Evolutionary conservation across 2,329 filamentous ascomycete species (phyloP).

Genomic region (Alternaria longipes): DNA sequence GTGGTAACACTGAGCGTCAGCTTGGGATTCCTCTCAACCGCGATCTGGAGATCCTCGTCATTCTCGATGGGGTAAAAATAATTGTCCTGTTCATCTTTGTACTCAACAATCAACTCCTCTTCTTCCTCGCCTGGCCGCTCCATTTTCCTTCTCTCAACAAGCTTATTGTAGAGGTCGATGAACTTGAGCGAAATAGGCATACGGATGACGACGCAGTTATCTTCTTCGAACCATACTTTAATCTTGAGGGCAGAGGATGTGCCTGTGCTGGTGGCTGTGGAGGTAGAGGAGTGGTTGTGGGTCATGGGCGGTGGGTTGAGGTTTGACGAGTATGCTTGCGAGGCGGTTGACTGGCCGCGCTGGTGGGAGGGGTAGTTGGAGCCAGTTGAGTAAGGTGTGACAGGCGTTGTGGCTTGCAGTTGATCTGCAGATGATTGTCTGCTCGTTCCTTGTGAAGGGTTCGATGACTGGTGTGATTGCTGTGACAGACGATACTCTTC

Average conservation of each 20-base stretch:
- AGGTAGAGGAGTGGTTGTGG: slow-evolving; percentile 50
- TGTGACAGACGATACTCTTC: slow-evolving; percentile 80
- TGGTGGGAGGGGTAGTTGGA: slow-evolving; percentile 55
- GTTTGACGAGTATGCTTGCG: slow-evolving; percentile 40
- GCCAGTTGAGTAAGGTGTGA: slow-evolving; percentile 47
- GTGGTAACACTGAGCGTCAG: slow-evolving; percentile 69
- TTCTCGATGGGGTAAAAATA: slow-evolving; percentile 78
- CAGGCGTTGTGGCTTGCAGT: slow-evolving; percentile 48
- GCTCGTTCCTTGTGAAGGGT: slow-evolving; percentile 47
- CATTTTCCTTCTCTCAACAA: slow-evolving; percentile 84
- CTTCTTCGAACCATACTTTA: slow-evolving; percentile 87
- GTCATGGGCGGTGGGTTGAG: slow-evolving; percentile 49
- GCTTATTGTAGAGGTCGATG: slow-evolving; percentile 80
- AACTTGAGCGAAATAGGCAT: slow-evolving; percentile 83
- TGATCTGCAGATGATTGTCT: slow-evolving; percentile 53
- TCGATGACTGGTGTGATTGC: slow-evolving; percentile 54
- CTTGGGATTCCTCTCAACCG: slow-evolving; percentile 86
- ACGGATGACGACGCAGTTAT: slow-evolving; percentile 90
- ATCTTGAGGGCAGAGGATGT: slow-evolving; percentile 72
- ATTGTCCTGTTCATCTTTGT: slow-evolving; percentile 83
- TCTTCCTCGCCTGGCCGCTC: slow-evolving; percentile 58
- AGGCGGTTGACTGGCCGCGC: slow-evolving; percentile 50
- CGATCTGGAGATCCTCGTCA: slow-evolving; percentile 82
- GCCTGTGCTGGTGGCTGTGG: slow-evolving; percentile 42
- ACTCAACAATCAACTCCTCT: slow-evolving; percentile 80